Percentiles rank a stretch among this genome's conserved stretches.
phyloP scores from a whole-genome alignment of 2,329 filamentous ascomycete genomes.

The Fusarium sp. region DNA sequence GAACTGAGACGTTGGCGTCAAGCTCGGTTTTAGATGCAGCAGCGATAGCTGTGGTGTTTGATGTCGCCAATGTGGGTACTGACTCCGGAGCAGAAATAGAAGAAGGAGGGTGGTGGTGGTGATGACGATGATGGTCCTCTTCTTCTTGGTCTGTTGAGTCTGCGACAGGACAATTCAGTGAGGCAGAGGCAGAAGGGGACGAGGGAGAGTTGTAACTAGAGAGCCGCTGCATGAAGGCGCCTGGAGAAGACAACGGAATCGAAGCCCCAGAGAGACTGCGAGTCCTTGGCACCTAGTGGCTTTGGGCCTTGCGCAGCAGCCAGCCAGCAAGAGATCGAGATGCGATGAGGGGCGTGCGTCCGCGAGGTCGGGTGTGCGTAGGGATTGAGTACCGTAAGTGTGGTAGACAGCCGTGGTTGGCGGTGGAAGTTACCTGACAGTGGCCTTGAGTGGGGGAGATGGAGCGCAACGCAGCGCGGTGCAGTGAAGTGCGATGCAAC shows the following conservation, averaged over 20 bases:
- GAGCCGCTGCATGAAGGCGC: constrained; percentile 52
- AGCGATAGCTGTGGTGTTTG: constrained; percentile 18
- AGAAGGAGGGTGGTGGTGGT: constrained; percentile 16
- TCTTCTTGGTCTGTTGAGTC: constrained; percentile 37
- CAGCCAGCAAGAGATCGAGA: constrained; percentile 48
- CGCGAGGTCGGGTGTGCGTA: constrained; percentile 36
- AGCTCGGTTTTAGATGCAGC: constrained; percentile 12
- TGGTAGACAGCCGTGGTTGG: constrained; percentile 28
- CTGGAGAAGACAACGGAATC: constrained; percentile 45
- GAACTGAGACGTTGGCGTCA: constrained; percentile 23
- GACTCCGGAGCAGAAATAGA: constrained; percentile 21
- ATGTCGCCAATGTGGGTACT: constrained; percentile 24
- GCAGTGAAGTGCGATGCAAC: neutral
- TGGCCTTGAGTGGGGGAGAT: constrained; percentile 24
- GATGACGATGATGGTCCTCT: constrained; percentile 19
- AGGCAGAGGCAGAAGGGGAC: constrained; percentile 24
- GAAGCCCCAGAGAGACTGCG: constrained; percentile 47
- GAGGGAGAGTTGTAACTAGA: constrained; percentile 42
- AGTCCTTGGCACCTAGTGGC: constrained; percentile 45
- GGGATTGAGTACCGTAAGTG: constrained; percentile 27
- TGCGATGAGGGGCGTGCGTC: constrained; percentile 40
- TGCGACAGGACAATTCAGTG: constrained; percentile 21
- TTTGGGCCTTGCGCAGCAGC: constrained; percentile 40
- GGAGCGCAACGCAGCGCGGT: neutral
- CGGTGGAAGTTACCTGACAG: constrained; percentile 30